A percentile compares a stretch with the other conserved stretches of the same genome.
These are phyloP conservation scores for Russula griseocarnosa DNA, from an alignment of 768 basidiomycete species.

Conservation along the genomic window DNA sequence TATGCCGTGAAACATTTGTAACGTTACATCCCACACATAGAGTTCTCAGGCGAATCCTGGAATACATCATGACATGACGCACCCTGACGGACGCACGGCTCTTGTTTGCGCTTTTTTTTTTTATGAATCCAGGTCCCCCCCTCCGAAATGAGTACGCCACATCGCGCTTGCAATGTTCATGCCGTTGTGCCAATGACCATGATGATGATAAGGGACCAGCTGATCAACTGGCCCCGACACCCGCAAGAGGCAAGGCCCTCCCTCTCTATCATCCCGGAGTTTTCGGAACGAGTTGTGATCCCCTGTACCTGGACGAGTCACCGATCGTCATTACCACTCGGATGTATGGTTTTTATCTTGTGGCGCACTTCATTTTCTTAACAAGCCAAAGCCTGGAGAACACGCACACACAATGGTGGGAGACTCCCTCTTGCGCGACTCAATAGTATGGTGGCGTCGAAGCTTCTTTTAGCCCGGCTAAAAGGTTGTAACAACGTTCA, in stretches of 20 bases:
- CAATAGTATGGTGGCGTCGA: neutral
- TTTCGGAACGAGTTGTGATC: neutral
- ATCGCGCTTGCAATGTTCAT: neutral
- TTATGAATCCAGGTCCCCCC: neutral
- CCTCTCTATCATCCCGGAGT: neutral
- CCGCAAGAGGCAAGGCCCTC: neutral
- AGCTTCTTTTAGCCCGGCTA: neutral
- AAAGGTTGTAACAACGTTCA: neutral
- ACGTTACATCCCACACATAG: neutral
- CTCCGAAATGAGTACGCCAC: neutral
- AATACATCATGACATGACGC: neutral
- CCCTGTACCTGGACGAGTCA: neutral
- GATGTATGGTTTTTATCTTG: neutral
- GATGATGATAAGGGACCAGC: neutral
- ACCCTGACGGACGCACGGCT: neutral
- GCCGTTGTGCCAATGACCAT: neutral
- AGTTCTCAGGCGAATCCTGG: neutral
- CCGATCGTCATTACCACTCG: neutral
- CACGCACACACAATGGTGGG: no score
- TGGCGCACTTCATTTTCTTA: neutral
- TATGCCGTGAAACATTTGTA: neutral
- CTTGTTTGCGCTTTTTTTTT: neutral
- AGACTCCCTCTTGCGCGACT: no score
- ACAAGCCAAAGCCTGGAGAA: no score
- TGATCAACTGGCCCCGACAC: neutral